Conservation (phyloP, 805 yeast genomes). For the Cyberlindnera galapagoensis region DNA sequence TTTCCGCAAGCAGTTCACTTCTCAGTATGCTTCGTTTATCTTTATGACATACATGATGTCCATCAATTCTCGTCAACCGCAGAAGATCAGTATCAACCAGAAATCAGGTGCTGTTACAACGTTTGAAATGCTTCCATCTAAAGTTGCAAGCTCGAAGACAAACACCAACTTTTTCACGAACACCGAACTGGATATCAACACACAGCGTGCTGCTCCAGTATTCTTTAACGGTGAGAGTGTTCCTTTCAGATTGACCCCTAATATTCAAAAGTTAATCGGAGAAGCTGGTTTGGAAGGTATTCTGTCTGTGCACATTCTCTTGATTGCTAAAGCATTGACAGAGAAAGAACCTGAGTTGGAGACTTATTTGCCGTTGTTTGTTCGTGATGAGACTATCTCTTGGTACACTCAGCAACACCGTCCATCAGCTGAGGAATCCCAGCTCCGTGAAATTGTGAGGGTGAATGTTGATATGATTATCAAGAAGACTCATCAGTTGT, state of each 20-base stretch:
- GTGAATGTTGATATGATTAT: constrained; percentile 81
- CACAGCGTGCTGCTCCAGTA: constrained; percentile 50
- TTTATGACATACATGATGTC: constrained; percentile 94
- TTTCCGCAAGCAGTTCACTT: constrained; percentile 90
- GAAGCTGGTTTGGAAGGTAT: constrained; percentile 92
- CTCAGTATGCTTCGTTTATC: constrained; percentile 89
- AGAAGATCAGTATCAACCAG: constrained; percentile 77
- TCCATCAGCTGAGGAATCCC: constrained; percentile 76
- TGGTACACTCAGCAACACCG: constrained; percentile 91
- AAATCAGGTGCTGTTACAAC: constrained; percentile 89
- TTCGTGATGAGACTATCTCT: constrained; percentile 89
- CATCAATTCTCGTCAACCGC: constrained; percentile 88
- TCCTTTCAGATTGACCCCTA: constrained; percentile 95
- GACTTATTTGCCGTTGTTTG: constrained; percentile 87
- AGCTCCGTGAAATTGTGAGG: constrained; percentile 78
- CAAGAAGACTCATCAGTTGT: constrained; percentile 71
- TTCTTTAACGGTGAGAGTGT: constrained; percentile 90
- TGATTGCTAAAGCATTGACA: constrained; percentile 79
- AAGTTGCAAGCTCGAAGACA: constrained; percentile 47
- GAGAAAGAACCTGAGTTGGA: constrained; percentile 92
- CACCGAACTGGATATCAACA: constrained; percentile 28
- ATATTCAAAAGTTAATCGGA: constrained; percentile 88
- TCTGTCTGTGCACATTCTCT: constrained; percentile 74
- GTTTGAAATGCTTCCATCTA: constrained; percentile 90
- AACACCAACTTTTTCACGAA: constrained; percentile 30